Base-by-base conservation (phyloP, 805 yeast genomes). In the Yarrowia alimentaria region DNA sequence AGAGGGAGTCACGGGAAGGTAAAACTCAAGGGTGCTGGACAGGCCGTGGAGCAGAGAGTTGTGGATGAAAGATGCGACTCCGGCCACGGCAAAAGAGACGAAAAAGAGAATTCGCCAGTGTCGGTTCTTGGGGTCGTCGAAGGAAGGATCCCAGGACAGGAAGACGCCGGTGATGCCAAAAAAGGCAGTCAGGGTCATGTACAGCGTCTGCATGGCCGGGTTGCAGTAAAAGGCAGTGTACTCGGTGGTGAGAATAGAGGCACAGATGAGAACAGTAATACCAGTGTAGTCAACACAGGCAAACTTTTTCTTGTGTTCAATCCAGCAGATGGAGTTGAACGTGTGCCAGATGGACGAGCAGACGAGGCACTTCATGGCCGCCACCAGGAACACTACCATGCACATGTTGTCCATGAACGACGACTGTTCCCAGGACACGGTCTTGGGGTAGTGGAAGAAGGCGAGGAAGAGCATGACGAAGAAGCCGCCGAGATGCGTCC, bases 271-370 rank as follows among this genome's bases (percentile, higher is more conserved):
- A 11, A 89, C 76, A 0, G 97, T 88, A 58, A 91, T 91, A 2
- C 99, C 99, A 6, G 95, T 83, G 66, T 91, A 91, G 69, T 91
- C 99, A 33, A 90, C 80, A 65, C 99, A 93, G 0, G 96, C 96
- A 68, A 85, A 87, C 49, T 79, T 77, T 57, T 81, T 74, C 63
- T 96, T 76, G 56, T 80, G 64, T 16, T 70, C 60, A 35, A 84
- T 65, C 45, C 75, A 75, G 13, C 91, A 79, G 56, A 88, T 85
- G 55, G 88, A 81, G 54, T 84, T 79, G 67, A 88, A 90, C 3
- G 97, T 85, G 67, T 91, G 99, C 97, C 97, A 91, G 32, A 83
- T 68, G 2, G 82, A 79, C 1, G 96, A 88, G 34, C 91, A 83
- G 6, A 79, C 53, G 53, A 91, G 70, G 64, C 98, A 93, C 57